Conservation (phyloP, 345 rosid species). For the Carallia pectinifolia region DNA sequence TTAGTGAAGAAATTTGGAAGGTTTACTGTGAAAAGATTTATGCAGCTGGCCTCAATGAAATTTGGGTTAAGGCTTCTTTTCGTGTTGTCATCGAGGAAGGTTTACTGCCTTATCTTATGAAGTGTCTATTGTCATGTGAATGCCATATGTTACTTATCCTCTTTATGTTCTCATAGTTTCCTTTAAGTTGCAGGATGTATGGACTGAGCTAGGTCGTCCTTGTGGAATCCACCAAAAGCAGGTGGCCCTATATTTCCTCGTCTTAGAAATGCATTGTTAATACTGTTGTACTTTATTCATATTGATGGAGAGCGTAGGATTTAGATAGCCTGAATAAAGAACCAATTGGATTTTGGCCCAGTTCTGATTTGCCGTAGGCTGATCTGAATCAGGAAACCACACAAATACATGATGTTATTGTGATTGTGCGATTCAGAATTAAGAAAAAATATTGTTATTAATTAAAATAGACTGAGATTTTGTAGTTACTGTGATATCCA, state of each 20-base stretch:
- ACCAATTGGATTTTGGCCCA: background rate
- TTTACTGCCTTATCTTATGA: background rate
- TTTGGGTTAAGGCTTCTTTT: too few species aligned
- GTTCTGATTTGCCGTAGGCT: too few species aligned
- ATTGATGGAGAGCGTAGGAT: background rate
- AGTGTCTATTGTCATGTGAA: background rate
- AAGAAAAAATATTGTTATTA: too few species aligned
- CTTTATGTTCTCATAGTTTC: slow-evolving; percentile 8
- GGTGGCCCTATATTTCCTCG: slow-evolving; percentile 36
- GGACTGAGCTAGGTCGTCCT: slow-evolving; percentile 98
- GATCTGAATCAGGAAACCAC: too few species aligned
- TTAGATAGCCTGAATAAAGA: background rate
- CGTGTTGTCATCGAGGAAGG: too few species aligned
- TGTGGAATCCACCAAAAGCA: slow-evolving; percentile 98
- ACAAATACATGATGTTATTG: background rate
- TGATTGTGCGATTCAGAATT: too few species aligned
- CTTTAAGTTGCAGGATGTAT: slow-evolving; percentile 67
- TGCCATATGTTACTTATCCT: background rate
- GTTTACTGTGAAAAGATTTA: too few species aligned
- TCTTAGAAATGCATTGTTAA: slow-evolving; percentile 5
- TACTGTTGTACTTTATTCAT: background rate
- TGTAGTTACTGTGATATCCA: too few species aligned
- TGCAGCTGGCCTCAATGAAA: too few species aligned
- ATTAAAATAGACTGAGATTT: too few species aligned
- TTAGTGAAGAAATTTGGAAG: too few species aligned